A percentile compares a stretch with the other conserved stretches of the same genome.
Conservation (phyloP, 768 basidiomycete genomes). For the Leccinum aurantiacum region DNA sequence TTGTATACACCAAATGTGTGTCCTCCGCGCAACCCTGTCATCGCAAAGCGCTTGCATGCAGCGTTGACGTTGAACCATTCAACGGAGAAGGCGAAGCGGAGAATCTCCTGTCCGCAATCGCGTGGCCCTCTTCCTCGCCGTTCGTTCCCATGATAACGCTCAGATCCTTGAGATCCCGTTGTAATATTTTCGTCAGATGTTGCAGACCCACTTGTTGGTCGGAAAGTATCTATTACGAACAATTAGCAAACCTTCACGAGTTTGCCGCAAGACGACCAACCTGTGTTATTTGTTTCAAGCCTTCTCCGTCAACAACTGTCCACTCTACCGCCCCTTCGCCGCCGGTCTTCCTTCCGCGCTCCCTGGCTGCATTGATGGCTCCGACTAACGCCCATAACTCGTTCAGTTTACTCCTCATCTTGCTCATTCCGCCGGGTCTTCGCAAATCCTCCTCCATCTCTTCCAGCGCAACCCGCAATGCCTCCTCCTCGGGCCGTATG, state of each 20-base stretch:
- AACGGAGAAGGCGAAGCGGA: slow-evolving; percentile 21
- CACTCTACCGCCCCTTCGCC: slow-evolving; percentile 54
- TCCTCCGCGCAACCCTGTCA: slow-evolving; percentile 10
- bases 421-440: slow-evolving; percentile 47
- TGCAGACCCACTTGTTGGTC: slow-evolving; percentile 81
- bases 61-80: slow-evolving; percentile 25
- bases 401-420: slow-evolving; percentile 71
- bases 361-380: slow-evolving; percentile 59
- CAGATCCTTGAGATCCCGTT: slow-evolving; percentile 63
- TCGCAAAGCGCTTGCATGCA: slow-evolving; percentile 28
- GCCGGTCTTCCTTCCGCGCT: slow-evolving; percentile 45
- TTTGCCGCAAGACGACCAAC: slow-evolving; percentile 37
- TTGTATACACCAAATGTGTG: slow-evolving; percentile 9
- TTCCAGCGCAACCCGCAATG: slow-evolving; percentile 66
- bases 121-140: slow-evolving; percentile 33
- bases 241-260: not conserved
- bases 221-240: slow-evolving; percentile 55
- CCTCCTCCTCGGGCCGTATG: slow-evolving; percentile 80
- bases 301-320: slow-evolving; percentile 87
- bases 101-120: slow-evolving; percentile 17
- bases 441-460: slow-evolving; percentile 73
- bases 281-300: slow-evolving; percentile 72
- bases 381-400: slow-evolving; percentile 87
- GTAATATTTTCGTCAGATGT: slow-evolving; percentile 75
- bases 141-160: slow-evolving; percentile 57